These are phyloP conservation scores for Colletotrichum liriopes DNA, from an alignment of 2,329 filamentous ascomycete species.

Conservation along the genomic window DNA sequence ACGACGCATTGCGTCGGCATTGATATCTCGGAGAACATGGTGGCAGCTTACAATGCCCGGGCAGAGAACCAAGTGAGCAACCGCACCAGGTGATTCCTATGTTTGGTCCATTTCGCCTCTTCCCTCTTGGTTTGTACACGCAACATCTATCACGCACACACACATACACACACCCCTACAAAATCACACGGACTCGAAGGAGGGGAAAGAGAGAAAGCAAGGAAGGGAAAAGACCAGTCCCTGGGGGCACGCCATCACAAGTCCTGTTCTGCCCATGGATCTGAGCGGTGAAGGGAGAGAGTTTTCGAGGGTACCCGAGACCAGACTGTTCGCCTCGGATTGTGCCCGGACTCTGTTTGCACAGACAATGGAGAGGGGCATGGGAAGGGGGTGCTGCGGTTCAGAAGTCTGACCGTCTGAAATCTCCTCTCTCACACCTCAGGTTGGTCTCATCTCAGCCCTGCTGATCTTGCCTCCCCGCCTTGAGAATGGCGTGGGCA, in stretches of 20 bases:
- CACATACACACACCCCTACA: background rate
- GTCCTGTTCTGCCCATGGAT: background rate
- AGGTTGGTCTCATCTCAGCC: slow-evolving; percentile 38
- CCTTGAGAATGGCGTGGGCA: slow-evolving; percentile 15
- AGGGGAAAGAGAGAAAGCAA: too few relatives aligned
- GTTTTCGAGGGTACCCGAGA: background rate
- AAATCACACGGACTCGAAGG: background rate
- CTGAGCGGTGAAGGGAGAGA: background rate
- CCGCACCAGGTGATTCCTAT: background rate
- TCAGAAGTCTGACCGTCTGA: slow-evolving; percentile 9
- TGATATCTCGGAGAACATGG: slow-evolving; percentile 81
- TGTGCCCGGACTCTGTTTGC: background rate
- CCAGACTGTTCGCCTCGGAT: background rate
- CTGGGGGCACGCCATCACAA: background rate
- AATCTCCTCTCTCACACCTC: slow-evolving; percentile 18
- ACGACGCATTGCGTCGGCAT: slow-evolving; percentile 76
- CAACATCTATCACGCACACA: background rate
- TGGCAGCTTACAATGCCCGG: slow-evolving; percentile 75
- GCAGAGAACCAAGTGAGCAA: slow-evolving; percentile 67
- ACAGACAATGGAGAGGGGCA: background rate
- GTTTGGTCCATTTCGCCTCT: background rate
- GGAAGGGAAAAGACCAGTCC: background rate
- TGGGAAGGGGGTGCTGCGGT: background rate
- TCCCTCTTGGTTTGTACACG: background rate
- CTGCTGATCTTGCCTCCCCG: slow-evolving; percentile 20